phyloP scores from a whole-genome alignment of 345 rosid genomes.

The Ricinus communis region DNA sequence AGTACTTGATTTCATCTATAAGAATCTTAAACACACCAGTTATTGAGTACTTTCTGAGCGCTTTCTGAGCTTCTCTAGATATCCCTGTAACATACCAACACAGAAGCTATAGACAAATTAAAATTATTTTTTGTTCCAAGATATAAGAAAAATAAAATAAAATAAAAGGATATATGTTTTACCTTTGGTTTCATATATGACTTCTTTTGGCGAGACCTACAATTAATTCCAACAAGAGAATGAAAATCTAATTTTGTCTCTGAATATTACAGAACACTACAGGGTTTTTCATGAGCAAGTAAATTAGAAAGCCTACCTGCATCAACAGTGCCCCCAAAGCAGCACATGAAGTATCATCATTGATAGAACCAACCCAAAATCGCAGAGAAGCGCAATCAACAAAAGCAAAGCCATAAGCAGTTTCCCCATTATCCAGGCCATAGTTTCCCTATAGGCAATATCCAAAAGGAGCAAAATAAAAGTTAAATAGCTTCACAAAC shows the following conservation, averaged over 20 bases:
- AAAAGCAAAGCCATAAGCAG: constrained; percentile 83
- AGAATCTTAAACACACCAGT: constrained; percentile 46
- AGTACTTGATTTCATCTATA: neutral
- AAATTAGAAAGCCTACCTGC: constrained; percentile 62
- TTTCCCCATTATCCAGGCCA: constrained; percentile 49
- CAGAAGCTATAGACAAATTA: neutral
- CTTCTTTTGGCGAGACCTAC: constrained; percentile 92
- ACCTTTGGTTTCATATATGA: constrained; percentile 81
- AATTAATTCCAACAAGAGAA: constrained; percentile 20
- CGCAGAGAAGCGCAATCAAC: constrained; percentile 91
- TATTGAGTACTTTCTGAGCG: constrained; percentile 66
- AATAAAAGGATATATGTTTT: constrained; percentile 10
- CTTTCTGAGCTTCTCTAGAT: constrained; percentile 81
- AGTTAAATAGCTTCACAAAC: constrained; percentile 4
- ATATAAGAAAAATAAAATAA: neutral
- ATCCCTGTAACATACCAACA: constrained; percentile 56
- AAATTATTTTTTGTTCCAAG: neutral
- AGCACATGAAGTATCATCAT: constrained; percentile 76
- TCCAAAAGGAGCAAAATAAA: constrained; percentile 12
- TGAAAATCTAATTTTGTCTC: constrained; percentile 18
- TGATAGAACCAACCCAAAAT: constrained; percentile 84
- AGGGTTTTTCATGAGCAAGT: neutral
- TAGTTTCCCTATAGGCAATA: constrained; percentile 40
- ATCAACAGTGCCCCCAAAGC: constrained; percentile 84
- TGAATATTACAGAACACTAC: neutral